Evolutionary conservation across 2,329 filamentous ascomycete genomes (phyloP), one percentile per base, ranked within the genome.

Genomic region (Phialophora macrospora): DNA sequence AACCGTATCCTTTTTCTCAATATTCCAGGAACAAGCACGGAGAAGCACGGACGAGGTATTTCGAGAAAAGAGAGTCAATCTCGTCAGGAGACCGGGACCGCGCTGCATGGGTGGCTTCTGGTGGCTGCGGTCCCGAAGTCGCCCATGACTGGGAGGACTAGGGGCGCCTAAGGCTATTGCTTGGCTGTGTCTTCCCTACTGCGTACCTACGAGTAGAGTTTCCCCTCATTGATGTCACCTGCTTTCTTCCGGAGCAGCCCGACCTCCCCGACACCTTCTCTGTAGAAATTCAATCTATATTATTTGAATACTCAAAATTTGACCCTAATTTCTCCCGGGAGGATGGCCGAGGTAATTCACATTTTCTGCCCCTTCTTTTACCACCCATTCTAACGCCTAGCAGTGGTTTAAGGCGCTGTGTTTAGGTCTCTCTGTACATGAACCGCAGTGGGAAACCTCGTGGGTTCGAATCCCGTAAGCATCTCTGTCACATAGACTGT

Each of bases 331-430:
- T 60, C 55, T 56, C 44, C 59, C 38, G 62, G 62, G 62, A 67
- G 65, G 62, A 67, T 66, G 60, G 64, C 64, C 63, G 64, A 63
- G 56, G 62, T 64, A 60, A 55, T 20, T 30, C 38, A 28, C 30
- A 28, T 28, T 2, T 2, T 52, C 49, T 59, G 30, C 30, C 7
- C 56, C 41, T 54, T 52, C 55, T 44, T 64, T 55, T 11, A 48
- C 12, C 5, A 9, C 26, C 8, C 44, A 32, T 61, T 44, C 26
- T 32, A 30, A 46, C 12, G 32, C 34, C 14, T n/a, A 30, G 28
- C 32, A 71, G 70, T 67, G 70, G 70, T 72, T 59, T 72, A 72
- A 72, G 70, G 70, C 70, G 70, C 70, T 71, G 70, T 72, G 70
- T 72, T 72, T 72, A 72, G 70, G 70, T 69, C 62, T 69, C 62